These are phyloP conservation scores for Neurospora sublineolata DNA, from an alignment of 495 filamentous ascomycete genomes.

Conservation along the genomic window DNA sequence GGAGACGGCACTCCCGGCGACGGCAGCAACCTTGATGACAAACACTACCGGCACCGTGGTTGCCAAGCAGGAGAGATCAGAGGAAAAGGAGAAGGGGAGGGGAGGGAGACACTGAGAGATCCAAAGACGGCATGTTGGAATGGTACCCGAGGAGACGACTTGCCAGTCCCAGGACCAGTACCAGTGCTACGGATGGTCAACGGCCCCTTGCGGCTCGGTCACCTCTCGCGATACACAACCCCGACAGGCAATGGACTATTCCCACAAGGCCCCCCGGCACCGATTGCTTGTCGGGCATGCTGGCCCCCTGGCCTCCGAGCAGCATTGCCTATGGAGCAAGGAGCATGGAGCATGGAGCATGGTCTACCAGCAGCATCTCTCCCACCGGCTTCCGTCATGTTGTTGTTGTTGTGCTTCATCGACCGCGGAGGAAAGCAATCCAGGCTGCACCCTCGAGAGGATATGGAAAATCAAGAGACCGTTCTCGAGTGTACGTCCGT, in stretches of 20 bases:
- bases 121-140: background rate
- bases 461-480: constrained; percentile 3
- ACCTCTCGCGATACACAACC: background rate
- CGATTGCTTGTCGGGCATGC: background rate
- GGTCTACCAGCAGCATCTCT: background rate
- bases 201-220: background rate
- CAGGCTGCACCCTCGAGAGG: constrained; percentile 3
- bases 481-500: constrained; percentile 15
- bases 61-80: background rate
- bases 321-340: background rate
- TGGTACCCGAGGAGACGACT: background rate
- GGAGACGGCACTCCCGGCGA: background rate
- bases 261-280: background rate
- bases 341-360: background rate
- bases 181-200: background rate
- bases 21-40: background rate
- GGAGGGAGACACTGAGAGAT: background rate
- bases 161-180: background rate
- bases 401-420: background rate
- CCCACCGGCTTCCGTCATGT: background rate
- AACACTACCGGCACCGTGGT: background rate
- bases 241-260: background rate
- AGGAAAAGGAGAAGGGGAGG: background rate
- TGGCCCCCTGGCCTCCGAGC: background rate
- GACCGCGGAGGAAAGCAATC: background rate